Evolutionary conservation across 805 yeast species (phyloP).

Genomic region (Wickerhamomyces bovis): DNA sequence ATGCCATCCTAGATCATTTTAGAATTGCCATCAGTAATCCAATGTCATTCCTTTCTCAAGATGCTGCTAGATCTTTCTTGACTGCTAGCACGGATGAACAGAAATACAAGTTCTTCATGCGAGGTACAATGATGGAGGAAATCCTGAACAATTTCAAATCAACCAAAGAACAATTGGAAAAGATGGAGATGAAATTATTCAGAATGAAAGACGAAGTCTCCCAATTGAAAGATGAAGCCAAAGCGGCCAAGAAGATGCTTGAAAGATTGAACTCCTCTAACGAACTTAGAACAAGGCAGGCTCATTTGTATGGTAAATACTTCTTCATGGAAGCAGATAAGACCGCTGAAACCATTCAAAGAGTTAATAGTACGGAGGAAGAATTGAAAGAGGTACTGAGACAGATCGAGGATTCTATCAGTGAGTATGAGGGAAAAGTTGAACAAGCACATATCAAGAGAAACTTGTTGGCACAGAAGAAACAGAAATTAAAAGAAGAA

Average conservation of each 20-base stretch:
- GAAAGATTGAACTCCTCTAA: conserved; percentile 35
- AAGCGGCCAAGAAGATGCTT: conserved; percentile 37
- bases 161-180: conserved; percentile 29
- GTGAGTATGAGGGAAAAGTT: conserved; percentile 2
- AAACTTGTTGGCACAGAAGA: conserved; percentile 5
- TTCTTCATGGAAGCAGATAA: conserved; percentile 39
- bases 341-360: conserved; percentile 4
- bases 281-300: conserved; percentile 32
- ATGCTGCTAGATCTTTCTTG: conserved; percentile 84
- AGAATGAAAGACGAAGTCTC: conserved; percentile 34
- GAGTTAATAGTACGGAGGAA: conserved; percentile 10
- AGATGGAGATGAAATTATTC: conserved; percentile 35
- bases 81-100: conserved; percentile 67
- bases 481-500: conserved; percentile 6
- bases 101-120: conserved; percentile 73
- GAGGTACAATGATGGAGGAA: conserved; percentile 69
- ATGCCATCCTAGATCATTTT: conserved; percentile 60
- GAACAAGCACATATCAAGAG: conserved; percentile 1
- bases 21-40: conserved; percentile 85
- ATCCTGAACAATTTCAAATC: conserved; percentile 47
- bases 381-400: conserved; percentile 8
- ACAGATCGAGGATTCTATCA: conserved; percentile 5
- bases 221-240: conserved; percentile 33
- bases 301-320: conserved; percentile 40
- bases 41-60: conserved; percentile 88